Evolutionary conservation across 441 rosid species (phyloP), one percentile per base, ranked within the genome.

Genomic region (Erysimum pusillum): DNA sequence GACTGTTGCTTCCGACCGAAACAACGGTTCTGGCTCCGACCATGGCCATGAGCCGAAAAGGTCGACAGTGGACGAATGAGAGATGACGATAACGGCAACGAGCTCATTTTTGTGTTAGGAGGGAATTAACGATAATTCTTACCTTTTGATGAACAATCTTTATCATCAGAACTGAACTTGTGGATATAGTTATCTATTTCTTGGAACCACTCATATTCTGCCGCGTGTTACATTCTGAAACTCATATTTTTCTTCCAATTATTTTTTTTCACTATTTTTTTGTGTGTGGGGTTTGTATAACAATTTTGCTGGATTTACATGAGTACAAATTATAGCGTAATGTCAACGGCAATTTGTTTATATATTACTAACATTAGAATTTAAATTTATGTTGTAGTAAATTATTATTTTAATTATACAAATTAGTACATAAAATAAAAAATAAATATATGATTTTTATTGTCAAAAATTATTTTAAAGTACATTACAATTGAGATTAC

Each of bases 11-110:
- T 84, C 75, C 67, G 79, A 65, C 2, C 11, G 62, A 32, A 46
- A 63, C 62, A 46, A 32, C 57, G 56, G 77, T 82, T 70, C 69
- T 73, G 49, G 54, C 38, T 61, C 15, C 39, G 52, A 51, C 20
- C 60, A 38, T 28, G 52, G 17, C 39, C 32, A 53, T 78, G 71
- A 34, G 39, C 35, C 42, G 44, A 45, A 44, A 39, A 48, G 28
- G 56, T 74, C 60, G 18, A 20, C 77, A 67, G 38, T 42, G 67
- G 66, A 74, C 83, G 81, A 28, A 81, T 71, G 48, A 85, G 77
- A 68, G 80, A 78, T 6, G 90, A 63, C 7, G 80, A 70, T 4
- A 87, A 73, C 31, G 80, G 45, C 73, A 67, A 51, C 13, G 79
- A 75, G 49, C 81, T 45, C 92, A 86, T 86, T 38, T 62, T 10